phyloP scores from a whole-genome alignment of 2,329 filamentous ascomycete genomes.

The Fusarium torulosum region DNA sequence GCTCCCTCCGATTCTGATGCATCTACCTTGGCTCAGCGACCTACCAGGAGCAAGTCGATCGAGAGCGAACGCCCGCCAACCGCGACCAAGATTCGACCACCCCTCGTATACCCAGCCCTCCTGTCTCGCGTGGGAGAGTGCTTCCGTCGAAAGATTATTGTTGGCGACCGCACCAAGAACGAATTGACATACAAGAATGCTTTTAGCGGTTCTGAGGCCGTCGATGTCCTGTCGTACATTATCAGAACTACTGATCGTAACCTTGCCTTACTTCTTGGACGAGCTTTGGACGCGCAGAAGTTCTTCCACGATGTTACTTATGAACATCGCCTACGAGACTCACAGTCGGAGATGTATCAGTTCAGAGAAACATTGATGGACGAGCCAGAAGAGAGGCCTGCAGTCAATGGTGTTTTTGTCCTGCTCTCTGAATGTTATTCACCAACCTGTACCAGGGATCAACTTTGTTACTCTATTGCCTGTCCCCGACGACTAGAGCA shows the following conservation, averaged over 20 bases:
- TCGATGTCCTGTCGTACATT: slow-evolving; percentile 95
- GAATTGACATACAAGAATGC: slow-evolving; percentile 97
- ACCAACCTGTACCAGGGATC: slow-evolving; percentile 94
- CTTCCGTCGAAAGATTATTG: slow-evolving; percentile 88
- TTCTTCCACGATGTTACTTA: slow-evolving; percentile 99
- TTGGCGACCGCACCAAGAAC: slow-evolving; percentile 94
- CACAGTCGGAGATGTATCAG: slow-evolving; percentile 94
- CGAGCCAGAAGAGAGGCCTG: slow-evolving; percentile 75
- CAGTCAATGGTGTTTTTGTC: slow-evolving; percentile 96
- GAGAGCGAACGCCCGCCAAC: slow-evolving; percentile 69
- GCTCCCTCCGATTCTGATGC: slow-evolving; percentile 70
- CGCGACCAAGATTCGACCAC: slow-evolving; percentile 74
- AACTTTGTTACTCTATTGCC: slow-evolving; percentile 97
- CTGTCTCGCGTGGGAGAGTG: slow-evolving; percentile 93
- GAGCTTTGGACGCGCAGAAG: slow-evolving; percentile 95
- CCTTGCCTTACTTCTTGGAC: slow-evolving; percentile 87
- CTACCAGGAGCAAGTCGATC: slow-evolving; percentile 69
- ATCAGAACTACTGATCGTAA: slow-evolving; percentile 98
- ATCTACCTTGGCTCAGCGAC: slow-evolving; percentile 64
- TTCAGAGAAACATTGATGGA: slow-evolving; percentile 95
- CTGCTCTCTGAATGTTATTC: slow-evolving; percentile 97
- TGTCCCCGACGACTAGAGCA: slow-evolving; percentile 94
- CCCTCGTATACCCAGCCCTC: slow-evolving; percentile 92
- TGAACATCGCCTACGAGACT: slow-evolving; percentile 93
- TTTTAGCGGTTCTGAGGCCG: slow-evolving; percentile 94